These are phyloP conservation scores for Lablab purpureus DNA, from an alignment of 306 rosid species.

Conservation along the genomic window DNA sequence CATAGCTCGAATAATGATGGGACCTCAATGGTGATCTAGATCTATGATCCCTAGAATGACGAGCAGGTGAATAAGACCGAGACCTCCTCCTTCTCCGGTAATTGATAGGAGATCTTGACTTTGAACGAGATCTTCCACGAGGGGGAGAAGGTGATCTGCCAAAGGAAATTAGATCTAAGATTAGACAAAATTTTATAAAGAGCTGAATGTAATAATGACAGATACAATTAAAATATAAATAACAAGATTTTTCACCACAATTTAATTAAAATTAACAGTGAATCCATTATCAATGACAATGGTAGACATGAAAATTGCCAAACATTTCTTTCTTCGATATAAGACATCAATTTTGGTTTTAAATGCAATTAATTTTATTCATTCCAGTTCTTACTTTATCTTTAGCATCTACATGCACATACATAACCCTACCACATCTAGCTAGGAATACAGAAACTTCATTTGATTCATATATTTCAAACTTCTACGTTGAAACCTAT, in stretches of 20 bases:
- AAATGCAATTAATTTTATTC: neutral
- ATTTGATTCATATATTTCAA: conserved; percentile 12
- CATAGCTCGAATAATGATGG: conserved; percentile 64
- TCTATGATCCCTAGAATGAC: conserved; percentile 62
- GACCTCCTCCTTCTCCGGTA: conserved; percentile 76
- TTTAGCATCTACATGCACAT: conserved; percentile 3
- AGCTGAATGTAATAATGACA: neutral
- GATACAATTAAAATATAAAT: neutral
- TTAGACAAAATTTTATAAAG: conserved; percentile 26
- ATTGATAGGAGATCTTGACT: conserved; percentile 87
- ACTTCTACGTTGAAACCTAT: conserved; percentile 2
- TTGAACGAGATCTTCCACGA: conserved; percentile 68
- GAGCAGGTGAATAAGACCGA: conserved; percentile 91
- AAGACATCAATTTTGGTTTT: neutral
- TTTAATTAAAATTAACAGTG: conserved; percentile 13
- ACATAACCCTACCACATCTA: conserved; percentile 22
- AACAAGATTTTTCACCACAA: conserved; percentile 13
- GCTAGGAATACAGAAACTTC: conserved; percentile 1
- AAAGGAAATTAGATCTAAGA: conserved; percentile 37
- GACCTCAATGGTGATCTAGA: conserved; percentile 86
- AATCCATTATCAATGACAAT: neutral
- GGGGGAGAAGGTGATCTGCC: conserved; percentile 82
- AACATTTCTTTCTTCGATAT: neutral
- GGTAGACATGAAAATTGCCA: conserved; percentile 22
- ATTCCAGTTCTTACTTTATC: neutral